A percentile compares a stretch with the other conserved stretches of the same genome.
Conservation (phyloP, 495 filamentous ascomycete genomes). For the Penicillium lagena region DNA sequence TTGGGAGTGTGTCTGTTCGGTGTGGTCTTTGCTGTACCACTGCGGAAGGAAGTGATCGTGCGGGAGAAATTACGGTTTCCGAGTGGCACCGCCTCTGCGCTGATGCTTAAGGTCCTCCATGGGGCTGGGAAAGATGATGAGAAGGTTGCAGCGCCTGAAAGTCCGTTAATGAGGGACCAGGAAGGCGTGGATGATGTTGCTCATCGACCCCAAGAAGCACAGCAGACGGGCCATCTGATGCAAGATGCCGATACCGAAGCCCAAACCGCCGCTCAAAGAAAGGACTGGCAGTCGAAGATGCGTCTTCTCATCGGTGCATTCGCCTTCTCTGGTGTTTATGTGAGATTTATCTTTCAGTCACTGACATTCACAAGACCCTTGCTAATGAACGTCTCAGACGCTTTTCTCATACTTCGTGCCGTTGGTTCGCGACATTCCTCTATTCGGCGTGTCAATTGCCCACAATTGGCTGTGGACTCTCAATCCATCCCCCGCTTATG, state of each 20-base stretch:
- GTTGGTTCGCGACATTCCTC: conserved; percentile 71
- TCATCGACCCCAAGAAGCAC: conserved; percentile 3
- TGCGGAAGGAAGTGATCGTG: conserved; percentile 83
- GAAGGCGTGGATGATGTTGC: conserved; percentile 10
- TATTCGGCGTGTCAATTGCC: conserved; percentile 72
- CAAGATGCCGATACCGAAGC: conserved; percentile 19
- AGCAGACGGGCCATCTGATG: conserved; percentile 13
- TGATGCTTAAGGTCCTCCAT: conserved; percentile 87
- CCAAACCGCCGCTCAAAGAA: conserved; percentile 24
- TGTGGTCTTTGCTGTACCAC: conserved; percentile 89
- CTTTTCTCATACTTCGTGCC: conserved; percentile 91
- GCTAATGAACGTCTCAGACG: conserved; percentile 46
- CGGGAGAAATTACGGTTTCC: conserved; percentile 89
- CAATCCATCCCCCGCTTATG: conserved; percentile 91
- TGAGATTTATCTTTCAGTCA: conserved; percentile 11
- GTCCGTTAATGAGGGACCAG: background rate
- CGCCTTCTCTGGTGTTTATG: conserved; percentile 47
- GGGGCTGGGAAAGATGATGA: conserved; percentile 42
- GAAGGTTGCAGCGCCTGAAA: background rate
- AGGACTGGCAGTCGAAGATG: conserved; percentile 59
- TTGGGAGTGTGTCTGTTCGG: conserved; percentile 92
- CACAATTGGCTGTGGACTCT: conserved; percentile 89
- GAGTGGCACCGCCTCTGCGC: conserved; percentile 87
- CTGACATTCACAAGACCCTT: background rate
- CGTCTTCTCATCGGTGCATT: conserved; percentile 54